These are phyloP conservation scores for Zelonia costaricensis DNA, from an alignment of 208 protist species.

Conservation along the genomic window DNA sequence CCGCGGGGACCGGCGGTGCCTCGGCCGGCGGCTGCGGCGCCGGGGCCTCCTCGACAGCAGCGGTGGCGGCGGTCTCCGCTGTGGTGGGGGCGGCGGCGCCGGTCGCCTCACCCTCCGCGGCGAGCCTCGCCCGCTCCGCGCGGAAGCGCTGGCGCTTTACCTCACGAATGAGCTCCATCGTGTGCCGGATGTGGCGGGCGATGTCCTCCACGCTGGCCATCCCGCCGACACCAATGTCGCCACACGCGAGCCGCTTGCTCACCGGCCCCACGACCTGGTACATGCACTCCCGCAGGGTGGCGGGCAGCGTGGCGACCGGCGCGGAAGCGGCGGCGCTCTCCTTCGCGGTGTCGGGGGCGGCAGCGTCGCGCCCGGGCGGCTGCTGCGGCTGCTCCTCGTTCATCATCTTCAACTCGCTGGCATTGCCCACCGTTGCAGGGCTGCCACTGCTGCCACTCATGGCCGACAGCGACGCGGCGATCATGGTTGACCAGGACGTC, in stretches of 20 bases:
- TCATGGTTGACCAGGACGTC: neutral
- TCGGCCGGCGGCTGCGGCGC: too few relatives aligned
- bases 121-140: slow-evolving; percentile 2
- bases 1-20: too few relatives aligned
- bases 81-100: neutral
- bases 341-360: neutral
- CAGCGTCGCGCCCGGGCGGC: too few relatives aligned
- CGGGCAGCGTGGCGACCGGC: slow-evolving; percentile 15
- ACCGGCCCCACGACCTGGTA: slow-evolving; percentile 92
- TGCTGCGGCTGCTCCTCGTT: too few relatives aligned
- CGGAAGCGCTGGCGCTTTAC: slow-evolving; percentile 24
- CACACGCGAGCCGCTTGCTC: slow-evolving; percentile 93
- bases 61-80: neutral
- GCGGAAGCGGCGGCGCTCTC: neutral
- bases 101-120: neutral
- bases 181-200: slow-evolving; percentile 53
- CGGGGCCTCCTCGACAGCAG: too few relatives aligned
- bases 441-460: too few relatives aligned
- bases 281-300: slow-evolving; percentile 46
- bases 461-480: too few relatives aligned
- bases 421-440: too few relatives aligned
- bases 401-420: too few relatives aligned
- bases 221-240: slow-evolving; percentile 92
- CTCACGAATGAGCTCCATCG: slow-evolving; percentile 67
- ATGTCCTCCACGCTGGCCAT: slow-evolving; percentile 91